Evolutionary conservation across 257 asterid species (phyloP).

Genomic region (Nicotiana undulata): DNA sequence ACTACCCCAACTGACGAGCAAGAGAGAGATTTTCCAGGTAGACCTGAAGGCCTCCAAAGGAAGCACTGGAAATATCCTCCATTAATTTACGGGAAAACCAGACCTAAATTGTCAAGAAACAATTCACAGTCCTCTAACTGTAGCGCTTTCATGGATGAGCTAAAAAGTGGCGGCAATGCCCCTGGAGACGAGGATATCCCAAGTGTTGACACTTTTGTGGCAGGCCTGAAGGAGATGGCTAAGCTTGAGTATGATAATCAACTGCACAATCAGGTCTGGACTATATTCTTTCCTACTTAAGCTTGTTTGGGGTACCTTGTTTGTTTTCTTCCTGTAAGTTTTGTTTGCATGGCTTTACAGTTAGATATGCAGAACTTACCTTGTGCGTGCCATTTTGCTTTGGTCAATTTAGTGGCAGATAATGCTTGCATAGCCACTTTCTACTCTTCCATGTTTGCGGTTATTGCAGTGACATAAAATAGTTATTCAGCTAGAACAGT

Average conservation of each 20-base stretch:
- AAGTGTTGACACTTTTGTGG: slow-evolving; percentile 82
- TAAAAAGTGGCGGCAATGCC: slow-evolving; percentile 9
- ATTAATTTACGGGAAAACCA: slow-evolving; percentile 44
- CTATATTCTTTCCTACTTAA: slow-evolving; percentile 2
- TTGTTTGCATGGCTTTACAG: neutral
- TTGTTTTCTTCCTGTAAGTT: neutral
- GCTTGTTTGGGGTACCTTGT: neutral
- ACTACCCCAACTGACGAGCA: slow-evolving; percentile 65
- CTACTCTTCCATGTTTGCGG: neutral
- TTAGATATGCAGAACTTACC: neutral
- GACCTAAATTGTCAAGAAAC: slow-evolving; percentile 36
- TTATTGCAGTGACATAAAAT: neutral
- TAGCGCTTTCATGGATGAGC: slow-evolving; percentile 46
- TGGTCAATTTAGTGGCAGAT: neutral
- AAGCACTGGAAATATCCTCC: slow-evolving; percentile 86
- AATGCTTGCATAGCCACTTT: neutral
- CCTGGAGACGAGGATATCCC: slow-evolving; percentile 84
- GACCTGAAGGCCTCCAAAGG: slow-evolving; percentile 57
- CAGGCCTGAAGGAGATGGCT: slow-evolving; percentile 94
- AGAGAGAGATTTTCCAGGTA: slow-evolving; percentile 54
- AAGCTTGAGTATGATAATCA: slow-evolving; percentile 52
- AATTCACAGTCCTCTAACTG: slow-evolving; percentile 59
- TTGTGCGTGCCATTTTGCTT: neutral
- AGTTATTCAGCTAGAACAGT: neutral
- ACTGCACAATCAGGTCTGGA: slow-evolving; percentile 49